A percentile compares a stretch with the other conserved stretches of the same genome.
phyloP scores from a whole-genome alignment of 2,329 filamentous ascomycete genomes.

The Neofusicoccum parvum region DNA sequence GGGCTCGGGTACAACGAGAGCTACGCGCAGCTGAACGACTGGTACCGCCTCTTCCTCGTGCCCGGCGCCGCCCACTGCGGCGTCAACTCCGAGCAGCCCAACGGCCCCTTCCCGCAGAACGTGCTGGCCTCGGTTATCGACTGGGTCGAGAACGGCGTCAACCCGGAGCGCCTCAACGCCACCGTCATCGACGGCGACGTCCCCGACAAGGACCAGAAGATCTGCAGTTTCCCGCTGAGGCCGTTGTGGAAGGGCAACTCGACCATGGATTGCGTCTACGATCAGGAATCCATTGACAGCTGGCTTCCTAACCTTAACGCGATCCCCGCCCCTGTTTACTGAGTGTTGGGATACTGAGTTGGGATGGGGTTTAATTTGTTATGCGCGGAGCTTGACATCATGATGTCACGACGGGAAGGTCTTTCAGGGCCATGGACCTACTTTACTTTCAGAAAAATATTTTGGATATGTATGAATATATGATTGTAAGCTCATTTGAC shows the following conservation, averaged over 20 bases:
- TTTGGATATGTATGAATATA: too few species aligned
- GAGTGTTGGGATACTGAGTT: background rate
- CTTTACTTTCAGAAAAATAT: too few species aligned
- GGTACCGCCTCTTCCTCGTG: constrained; percentile 58
- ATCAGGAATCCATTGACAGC: constrained; percentile 42
- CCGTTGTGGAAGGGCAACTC: constrained; percentile 44
- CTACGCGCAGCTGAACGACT: constrained; percentile 49
- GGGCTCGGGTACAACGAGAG: constrained; percentile 41
- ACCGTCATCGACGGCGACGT: constrained; percentile 31
- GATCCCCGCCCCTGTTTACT: constrained; percentile 45
- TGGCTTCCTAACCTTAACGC: constrained; percentile 45
- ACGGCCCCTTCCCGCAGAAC: constrained; percentile 46
- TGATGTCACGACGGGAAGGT: too few species aligned
- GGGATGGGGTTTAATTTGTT: too few species aligned
- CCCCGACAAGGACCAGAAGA: constrained; percentile 39
- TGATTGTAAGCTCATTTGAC: too few species aligned
- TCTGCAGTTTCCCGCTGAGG: constrained; percentile 49
- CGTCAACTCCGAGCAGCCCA: constrained; percentile 1
- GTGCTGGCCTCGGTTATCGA: constrained; percentile 52
- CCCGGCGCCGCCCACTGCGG: constrained; percentile 57
- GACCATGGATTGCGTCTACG: constrained; percentile 41
- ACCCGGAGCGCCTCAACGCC: constrained; percentile 49
- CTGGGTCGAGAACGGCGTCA: constrained; percentile 55
- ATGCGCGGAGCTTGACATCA: too few species aligned
- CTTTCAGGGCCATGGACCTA: too few species aligned